Percentiles rank a stretch among this genome's conserved stretches.
Conservation (phyloP, 2,329 filamentous ascomycete species). For the Fusarium setosum region DNA sequence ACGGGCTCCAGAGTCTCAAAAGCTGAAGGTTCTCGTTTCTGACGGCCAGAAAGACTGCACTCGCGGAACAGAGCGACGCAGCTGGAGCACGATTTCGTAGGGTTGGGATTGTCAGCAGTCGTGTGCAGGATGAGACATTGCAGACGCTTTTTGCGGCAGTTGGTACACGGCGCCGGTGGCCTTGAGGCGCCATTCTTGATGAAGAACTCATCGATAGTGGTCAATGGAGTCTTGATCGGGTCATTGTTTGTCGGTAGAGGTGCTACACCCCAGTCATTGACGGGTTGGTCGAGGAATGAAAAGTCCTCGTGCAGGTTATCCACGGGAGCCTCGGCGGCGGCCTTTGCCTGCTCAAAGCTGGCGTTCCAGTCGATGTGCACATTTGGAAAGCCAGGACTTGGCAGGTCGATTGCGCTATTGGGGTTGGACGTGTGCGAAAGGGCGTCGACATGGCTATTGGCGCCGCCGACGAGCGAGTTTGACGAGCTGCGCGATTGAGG, state of each 20-base stretch:
- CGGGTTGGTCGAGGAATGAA: conserved; percentile 35
- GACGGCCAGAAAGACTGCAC: conserved; percentile 58
- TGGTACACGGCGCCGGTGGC: conserved; percentile 55
- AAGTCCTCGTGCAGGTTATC: conserved; percentile 20
- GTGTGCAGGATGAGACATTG: conserved; percentile 62
- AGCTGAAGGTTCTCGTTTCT: conserved; percentile 56
- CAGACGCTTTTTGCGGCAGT: conserved; percentile 57
- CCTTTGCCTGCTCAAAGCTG: conserved; percentile 31
- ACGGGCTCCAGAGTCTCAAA: conserved; percentile 61
- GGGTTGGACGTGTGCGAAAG: conserved; percentile 15
- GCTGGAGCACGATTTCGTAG: conserved; percentile 59
- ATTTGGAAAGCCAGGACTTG: background rate
- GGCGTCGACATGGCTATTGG: background rate
- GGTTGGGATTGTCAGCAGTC: conserved; percentile 60
- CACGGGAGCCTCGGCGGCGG: background rate
- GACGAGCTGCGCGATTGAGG: conserved; percentile 27
- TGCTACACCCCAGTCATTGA: conserved; percentile 20
- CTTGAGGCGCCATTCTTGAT: conserved; percentile 54
- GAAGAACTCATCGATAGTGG: conserved; percentile 51
- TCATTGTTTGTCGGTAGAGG: conserved; percentile 4
- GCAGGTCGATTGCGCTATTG: background rate
- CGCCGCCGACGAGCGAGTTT: conserved; percentile 10
- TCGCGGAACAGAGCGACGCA: conserved; percentile 62
- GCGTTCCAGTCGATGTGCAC: conserved; percentile 34
- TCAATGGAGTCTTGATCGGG: conserved; percentile 17